A percentile compares a stretch with the other conserved stretches of the same genome.
These are phyloP conservation scores for Neoconidiobolus thromboides DNA, from an alignment of 371 early-diverging fungal species.

Conservation along the genomic window DNA sequence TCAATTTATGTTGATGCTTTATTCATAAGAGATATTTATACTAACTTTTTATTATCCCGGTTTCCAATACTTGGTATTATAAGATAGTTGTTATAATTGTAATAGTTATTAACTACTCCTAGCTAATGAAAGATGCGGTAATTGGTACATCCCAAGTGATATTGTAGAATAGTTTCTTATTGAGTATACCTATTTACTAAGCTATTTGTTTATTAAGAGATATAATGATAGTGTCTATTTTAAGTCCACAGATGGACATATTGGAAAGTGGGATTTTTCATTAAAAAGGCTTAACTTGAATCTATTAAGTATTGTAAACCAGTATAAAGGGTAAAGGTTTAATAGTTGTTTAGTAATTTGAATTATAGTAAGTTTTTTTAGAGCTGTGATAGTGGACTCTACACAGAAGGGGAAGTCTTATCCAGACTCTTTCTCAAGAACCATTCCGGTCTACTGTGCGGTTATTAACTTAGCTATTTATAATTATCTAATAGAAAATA, in stretches of 20 bases:
- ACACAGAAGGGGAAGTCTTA: background rate
- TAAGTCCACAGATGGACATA: constrained; percentile 2
- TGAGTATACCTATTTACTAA: background rate
- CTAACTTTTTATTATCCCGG: no score
- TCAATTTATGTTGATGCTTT: no score
- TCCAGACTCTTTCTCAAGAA: background rate
- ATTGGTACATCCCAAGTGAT: constrained; percentile 1
- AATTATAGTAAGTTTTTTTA: background rate
- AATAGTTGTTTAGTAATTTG: background rate
- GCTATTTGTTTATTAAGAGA: background rate
- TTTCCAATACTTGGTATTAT: no score
- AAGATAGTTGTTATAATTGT: no score
- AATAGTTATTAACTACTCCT: constrained; percentile 3
- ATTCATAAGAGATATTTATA: no score
- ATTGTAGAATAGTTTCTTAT: background rate
- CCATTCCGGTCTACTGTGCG: background rate
- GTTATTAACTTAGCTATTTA: background rate
- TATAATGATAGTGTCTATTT: background rate
- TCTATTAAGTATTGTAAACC: background rate
- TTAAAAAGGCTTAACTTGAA: background rate
- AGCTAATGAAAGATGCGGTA: constrained; percentile 6
- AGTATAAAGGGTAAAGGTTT: background rate
- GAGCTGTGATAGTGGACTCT: background rate
- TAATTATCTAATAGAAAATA: no score
- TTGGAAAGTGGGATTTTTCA: background rate